phyloP scores from a whole-genome alignment of 2,329 filamentous ascomycete species.

The Arthrobotrys sphaeroides region DNA sequence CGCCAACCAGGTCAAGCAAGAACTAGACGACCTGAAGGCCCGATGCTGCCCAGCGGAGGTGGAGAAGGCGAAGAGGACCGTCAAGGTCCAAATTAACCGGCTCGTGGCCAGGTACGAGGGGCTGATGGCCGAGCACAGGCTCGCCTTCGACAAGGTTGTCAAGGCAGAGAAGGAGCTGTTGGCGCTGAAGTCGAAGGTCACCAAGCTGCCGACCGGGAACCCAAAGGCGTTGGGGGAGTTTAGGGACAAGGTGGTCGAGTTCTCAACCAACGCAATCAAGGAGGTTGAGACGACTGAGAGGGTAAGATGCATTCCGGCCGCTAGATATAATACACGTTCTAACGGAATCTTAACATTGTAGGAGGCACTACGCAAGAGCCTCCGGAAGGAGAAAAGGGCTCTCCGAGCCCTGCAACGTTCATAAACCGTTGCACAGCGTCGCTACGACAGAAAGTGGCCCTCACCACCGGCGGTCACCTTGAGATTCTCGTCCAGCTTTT shows the following conservation, averaged over 20 bases:
- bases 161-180: conserved; percentile 13
- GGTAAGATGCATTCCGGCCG: neutral
- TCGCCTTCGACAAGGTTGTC: neutral
- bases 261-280: neutral
- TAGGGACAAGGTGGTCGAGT: neutral
- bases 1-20: neutral
- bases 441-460: neutral
- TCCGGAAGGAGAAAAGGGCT: conserved; percentile 24
- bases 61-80: neutral
- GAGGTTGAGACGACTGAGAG: neutral
- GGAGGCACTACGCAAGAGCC: conserved; percentile 18
- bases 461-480: neutral
- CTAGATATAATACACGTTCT: neutral
- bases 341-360: neutral
- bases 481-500: too few relatives aligned
- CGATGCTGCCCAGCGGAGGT: neutral
- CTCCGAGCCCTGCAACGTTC: neutral
- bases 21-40: conserved; percentile 5
- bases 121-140: conserved; percentile 8
- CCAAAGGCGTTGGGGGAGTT: neutral
- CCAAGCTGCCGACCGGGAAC: conserved; percentile 9
- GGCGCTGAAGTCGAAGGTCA: neutral
- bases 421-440: neutral
- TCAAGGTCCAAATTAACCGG: neutral
- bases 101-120: neutral